Base-by-base conservation (phyloP, 2,329 filamentous ascomycete genomes). In the Fusarium sp. region DNA sequence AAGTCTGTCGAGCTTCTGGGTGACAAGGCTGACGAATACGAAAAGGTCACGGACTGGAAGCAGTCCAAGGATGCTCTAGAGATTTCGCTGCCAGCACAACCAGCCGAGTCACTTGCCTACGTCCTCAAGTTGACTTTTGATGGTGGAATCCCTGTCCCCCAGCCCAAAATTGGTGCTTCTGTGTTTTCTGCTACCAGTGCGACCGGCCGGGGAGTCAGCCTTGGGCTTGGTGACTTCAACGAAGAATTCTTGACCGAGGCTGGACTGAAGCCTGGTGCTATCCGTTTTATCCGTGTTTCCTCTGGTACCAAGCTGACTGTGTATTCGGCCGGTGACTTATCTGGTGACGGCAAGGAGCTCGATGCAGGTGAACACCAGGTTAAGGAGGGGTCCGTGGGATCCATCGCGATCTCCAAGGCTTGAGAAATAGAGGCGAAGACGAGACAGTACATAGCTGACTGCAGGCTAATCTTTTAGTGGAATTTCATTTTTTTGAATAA, bases 191-290 rank as follows among this genome's bases (percentile, higher is more conserved):
- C 35, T 5, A 4, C 22, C 1, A 65, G 47, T n/a, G 29, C 53
- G 0, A 47, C 35, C 1, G 64, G 53, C 15, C 56, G 15, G 2
- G 62, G 64, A 1, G 64, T 67, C 2, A 46, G 53, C 2, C 62
- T 67, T 22, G 46, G 47, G 17, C n/a, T 52, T 2, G 64, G 62
- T 4, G 29, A 20, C 15, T 67, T 67, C 15, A 39, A 67, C 2
- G 25, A 50, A 3, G 62, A 67, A 13, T 67, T 67, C 2, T 31
- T 67, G 12, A 36, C 29, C 1, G 64, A 67, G 8, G 62, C 62
- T 18, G 64, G 64, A 8, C 12, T 67, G 1, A 27, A 61, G 6
- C 45, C 64, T 4, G 13, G 18, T 1, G 18, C 29, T 3, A 61
- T 67, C 7, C 20, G 14, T 0, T 67, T 41, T 4, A 61, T 67